Conservation (phyloP, 352 stramenopile genomes). For the Thraustotheca clavata region DNA sequence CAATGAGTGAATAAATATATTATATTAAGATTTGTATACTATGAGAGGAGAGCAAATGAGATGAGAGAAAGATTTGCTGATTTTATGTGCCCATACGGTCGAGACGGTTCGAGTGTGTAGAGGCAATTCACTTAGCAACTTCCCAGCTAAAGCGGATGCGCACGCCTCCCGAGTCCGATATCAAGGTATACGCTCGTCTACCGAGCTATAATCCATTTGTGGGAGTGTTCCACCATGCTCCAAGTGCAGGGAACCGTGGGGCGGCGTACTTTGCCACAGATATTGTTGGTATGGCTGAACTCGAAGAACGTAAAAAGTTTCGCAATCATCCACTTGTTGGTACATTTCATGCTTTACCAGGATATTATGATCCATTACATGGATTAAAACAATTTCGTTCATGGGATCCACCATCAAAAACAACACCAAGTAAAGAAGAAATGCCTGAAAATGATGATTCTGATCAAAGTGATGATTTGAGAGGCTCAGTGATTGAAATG, state of each 20-base stretch:
- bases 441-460: not conserved
- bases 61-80: too few species aligned
- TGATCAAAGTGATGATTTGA: not conserved
- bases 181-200: slow-evolving; percentile 65
- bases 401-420: slow-evolving; percentile 26
- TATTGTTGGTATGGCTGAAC: slow-evolving; percentile 81
- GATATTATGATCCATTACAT: slow-evolving; percentile 81
- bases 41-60: too few species aligned
- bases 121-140: slow-evolving; percentile 12
- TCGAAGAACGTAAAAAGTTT: slow-evolving; percentile 85
- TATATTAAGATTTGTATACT: too few species aligned
- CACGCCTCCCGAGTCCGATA: slow-evolving; percentile 1
- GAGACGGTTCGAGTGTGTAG: too few species aligned
- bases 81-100: too few species aligned
- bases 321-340: slow-evolving; percentile 79
- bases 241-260: slow-evolving; percentile 76
- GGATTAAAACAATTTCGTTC: slow-evolving; percentile 61
- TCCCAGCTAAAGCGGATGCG: not conserved
- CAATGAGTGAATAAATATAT: too few species aligned
- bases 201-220: slow-evolving; percentile 85
- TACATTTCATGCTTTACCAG: slow-evolving; percentile 79
- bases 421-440: too few species aligned
- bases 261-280: slow-evolving; percentile 83
- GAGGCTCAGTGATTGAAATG: not conserved
- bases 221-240: slow-evolving; percentile 85